Base-by-base conservation (phyloP, 352 stramenopile species). In the Pythium aristosporum region DNA sequence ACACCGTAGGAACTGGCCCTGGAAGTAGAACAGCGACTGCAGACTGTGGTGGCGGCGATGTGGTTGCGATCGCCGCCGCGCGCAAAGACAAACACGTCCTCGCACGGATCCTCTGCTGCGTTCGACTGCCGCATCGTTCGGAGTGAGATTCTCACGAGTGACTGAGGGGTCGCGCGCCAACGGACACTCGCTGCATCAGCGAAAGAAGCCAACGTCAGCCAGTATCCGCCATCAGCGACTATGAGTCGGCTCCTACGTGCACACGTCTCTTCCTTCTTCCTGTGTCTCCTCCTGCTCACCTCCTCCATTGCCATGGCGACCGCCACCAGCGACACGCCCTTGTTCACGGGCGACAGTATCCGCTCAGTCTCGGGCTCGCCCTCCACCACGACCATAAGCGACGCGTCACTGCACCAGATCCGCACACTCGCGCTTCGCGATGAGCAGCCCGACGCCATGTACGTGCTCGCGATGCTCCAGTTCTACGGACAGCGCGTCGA, bases 391-490 rank as follows among this genome's bases (percentile, higher is more conserved):
- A 16, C 30, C 36, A 52, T 71, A 20, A 44, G 60, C 37, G 54
- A 57, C 37, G 48, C 44, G 11, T 30, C 55, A 8, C 67, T 66
- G 0, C 55, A 69, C 41, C 55, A 63, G n/a, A 66, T 73, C 52
- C 34, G 34, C 52, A 28, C 41, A 5, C 41, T 52, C n/a, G 67
- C 57, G 20, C 41, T 61, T 15, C 63, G 53, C 5, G 20, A 68
- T 41, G 57, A 63, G 30, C 62, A 74, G 49, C 32, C 63, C 15
- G 68, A 75, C 41, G 63, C 68, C 23, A 63, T 72, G 57, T 75
- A 75, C 53, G 46, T 75, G 36, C 44, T 69, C 20, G 68, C 63
- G 13, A 65, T 75, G 47, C 51, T 75, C 43, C 60, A 71, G 32
- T 61, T 72, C 43, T 75, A 75, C 51, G 68, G 68, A 12, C 63